These are phyloP conservation scores for Aureobasidium sp. DNA, from an alignment of 2,329 filamentous ascomycete genomes.

Conservation along the genomic window DNA sequence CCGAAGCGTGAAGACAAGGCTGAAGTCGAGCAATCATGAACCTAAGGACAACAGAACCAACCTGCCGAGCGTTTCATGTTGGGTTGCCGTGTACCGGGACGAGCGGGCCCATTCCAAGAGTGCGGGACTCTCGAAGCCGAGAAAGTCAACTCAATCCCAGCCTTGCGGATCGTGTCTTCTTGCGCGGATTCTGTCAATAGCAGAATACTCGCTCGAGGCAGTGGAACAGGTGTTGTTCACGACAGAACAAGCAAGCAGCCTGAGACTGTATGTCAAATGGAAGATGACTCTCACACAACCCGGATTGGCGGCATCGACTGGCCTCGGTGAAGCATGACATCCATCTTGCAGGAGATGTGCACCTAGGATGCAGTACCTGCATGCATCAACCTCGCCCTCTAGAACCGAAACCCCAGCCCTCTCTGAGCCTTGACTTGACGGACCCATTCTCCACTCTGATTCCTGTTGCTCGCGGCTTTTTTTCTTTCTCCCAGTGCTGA, in stretches of 20 bases:
- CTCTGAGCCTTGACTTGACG: slow-evolving; percentile 11
- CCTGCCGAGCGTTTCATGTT: slow-evolving; percentile 13
- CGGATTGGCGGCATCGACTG: slow-evolving; percentile 3
- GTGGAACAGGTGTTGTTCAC: not conserved
- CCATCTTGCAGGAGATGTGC: slow-evolving; percentile 14
- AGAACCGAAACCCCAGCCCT: slow-evolving; percentile 14
- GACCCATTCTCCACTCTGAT: slow-evolving; percentile 11
- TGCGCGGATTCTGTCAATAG: not conserved
- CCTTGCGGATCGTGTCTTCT: not conserved
- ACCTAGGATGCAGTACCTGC: slow-evolving; percentile 12
- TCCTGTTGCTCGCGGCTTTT: slow-evolving; percentile 13
- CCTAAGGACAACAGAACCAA: not conserved
- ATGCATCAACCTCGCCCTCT: slow-evolving; percentile 15
- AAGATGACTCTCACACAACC: not conserved
- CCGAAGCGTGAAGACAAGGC: not conserved
- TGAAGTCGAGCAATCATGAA: not conserved
- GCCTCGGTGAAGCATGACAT: slow-evolving; percentile 14
- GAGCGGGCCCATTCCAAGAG: slow-evolving; percentile 2
- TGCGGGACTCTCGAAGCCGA: not conserved
- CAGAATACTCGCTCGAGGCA: not conserved
- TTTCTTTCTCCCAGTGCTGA: not conserved
- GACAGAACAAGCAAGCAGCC: not conserved
- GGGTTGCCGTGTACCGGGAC: slow-evolving; percentile 12
- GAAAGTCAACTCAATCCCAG: slow-evolving; percentile 13
- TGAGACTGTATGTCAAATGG: not conserved